phyloP scores from a whole-genome alignment of 2,329 filamentous ascomycete species.

The Trichoderma simmonsii region DNA sequence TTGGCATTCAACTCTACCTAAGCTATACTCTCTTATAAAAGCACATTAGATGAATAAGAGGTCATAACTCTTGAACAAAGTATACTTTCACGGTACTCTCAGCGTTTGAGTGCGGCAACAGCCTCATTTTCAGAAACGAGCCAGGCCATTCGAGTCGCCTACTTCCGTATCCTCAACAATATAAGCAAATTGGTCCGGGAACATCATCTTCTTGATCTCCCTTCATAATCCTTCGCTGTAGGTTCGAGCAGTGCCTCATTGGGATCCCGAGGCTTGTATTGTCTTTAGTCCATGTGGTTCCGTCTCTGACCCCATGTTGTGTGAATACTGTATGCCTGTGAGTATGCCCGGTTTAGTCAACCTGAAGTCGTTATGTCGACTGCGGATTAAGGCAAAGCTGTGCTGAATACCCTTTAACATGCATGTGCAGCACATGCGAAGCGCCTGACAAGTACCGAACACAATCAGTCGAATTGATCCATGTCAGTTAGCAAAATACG shows the following conservation, averaged over 20 bases:
- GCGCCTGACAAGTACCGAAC: not conserved
- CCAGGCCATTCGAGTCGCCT: no score
- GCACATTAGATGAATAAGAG: not conserved
- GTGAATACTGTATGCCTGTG: no score
- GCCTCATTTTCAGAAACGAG: no score
- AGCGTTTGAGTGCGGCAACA: not conserved
- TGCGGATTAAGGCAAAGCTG: not conserved
- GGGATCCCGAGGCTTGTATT: no score
- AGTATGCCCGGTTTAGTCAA: not conserved
- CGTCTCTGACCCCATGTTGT: no score
- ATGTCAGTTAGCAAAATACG: not conserved
- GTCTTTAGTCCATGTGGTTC: no score
- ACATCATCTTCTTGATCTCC: not conserved
- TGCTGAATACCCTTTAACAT: not conserved
- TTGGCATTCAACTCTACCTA: not conserved
- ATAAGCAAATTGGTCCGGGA: not conserved
- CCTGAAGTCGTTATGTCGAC: not conserved
- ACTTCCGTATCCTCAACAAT: not conserved
- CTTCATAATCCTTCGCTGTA: not conserved
- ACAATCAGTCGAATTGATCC: not conserved
- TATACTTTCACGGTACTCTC: not conserved
- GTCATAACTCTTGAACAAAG: no score
- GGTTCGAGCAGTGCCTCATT: no score
- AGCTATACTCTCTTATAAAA: not conserved
- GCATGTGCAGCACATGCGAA: not conserved